phyloP scores from a whole-genome alignment of 2,329 filamentous ascomycete species.

The Aspergillus neotritici region DNA sequence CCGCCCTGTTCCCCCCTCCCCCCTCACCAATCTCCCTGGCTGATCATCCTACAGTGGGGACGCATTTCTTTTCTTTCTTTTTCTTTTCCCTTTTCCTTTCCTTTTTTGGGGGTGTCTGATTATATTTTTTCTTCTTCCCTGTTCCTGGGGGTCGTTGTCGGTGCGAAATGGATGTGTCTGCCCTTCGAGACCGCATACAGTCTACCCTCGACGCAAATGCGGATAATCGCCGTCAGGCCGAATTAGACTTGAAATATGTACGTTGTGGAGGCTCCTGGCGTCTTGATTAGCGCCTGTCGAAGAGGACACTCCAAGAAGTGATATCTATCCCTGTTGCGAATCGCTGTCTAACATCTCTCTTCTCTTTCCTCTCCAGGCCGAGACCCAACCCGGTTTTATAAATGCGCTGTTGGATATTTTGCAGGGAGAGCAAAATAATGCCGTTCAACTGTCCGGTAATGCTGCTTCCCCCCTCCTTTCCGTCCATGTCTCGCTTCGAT shows the following conservation, averaged over 20 bases:
- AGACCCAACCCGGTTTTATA: slow-evolving; percentile 83
- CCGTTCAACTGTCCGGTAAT: slow-evolving; percentile 80
- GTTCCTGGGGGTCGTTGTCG: slow-evolving; percentile 30
- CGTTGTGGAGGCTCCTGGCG: slow-evolving; percentile 24
- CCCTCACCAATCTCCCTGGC: too few relatives aligned
- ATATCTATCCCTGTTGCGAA: too few relatives aligned
- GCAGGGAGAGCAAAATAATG: slow-evolving; percentile 77
- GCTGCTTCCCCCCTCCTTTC: too few relatives aligned
- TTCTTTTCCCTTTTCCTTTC: slow-evolving; percentile 2
- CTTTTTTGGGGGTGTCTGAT: slow-evolving; percentile 22
- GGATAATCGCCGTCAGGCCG: slow-evolving; percentile 56
- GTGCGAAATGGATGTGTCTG: slow-evolving; percentile 55
- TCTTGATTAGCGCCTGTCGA: slow-evolving; percentile 2
- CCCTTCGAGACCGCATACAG: slow-evolving; percentile 58
- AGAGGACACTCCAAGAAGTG: background rate
- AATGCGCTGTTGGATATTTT: slow-evolving; percentile 87
- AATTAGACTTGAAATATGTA: slow-evolving; percentile 61
- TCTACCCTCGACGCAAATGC: slow-evolving; percentile 60
- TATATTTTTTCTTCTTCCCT: slow-evolving; percentile 10
- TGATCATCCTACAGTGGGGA: too few relatives aligned
- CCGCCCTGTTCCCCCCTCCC: background rate
- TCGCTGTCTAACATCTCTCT: background rate
- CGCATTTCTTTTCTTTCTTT: background rate
- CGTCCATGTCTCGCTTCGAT: too few relatives aligned
- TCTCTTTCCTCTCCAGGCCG: slow-evolving; percentile 56